phyloP scores from a whole-genome alignment of 2,329 filamentous ascomycete genomes.

The Trichoderma koningiopsis region DNA sequence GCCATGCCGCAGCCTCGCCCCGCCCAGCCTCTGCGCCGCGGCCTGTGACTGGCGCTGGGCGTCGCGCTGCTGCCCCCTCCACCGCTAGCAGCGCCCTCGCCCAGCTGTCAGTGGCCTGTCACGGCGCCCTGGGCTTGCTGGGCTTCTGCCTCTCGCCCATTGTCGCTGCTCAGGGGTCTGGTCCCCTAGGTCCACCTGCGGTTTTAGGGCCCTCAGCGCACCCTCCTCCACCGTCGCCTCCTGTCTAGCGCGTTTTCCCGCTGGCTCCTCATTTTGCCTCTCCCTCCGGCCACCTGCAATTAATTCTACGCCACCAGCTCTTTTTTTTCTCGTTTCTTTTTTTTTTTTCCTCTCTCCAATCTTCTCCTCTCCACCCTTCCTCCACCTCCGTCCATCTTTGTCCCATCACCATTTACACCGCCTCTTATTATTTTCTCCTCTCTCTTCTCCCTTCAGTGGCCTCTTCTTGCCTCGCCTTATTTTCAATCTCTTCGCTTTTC shows the following conservation, averaged over 20 bases:
- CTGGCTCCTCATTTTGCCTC: conserved; percentile 1
- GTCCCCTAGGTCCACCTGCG: conserved; percentile 9
- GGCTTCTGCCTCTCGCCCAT: not conserved
- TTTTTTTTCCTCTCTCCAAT: conserved; percentile 36
- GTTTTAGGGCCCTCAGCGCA: conserved; percentile 16
- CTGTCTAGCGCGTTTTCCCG: conserved; percentile 24
- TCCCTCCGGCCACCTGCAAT: conserved; percentile 32
- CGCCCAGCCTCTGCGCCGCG: not conserved
- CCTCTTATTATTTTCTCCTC: conserved; percentile 36
- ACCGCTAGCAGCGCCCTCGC: not conserved
- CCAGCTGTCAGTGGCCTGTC: conserved; percentile 10
- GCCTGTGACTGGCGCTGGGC: not conserved
- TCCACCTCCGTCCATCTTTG: conserved; percentile 32
- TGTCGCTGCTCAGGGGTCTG: conserved; percentile 18
- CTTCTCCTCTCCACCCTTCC: conserved; percentile 35
- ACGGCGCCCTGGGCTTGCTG: conserved; percentile 3
- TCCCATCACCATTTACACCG: conserved; percentile 36
- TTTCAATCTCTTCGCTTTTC: conserved; percentile 22
- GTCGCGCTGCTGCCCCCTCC: not conserved
- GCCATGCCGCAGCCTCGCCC: conserved; percentile 8
- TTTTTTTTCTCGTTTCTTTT: conserved; percentile 38
- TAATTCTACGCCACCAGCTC: conserved; percentile 23
- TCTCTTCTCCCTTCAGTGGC: conserved; percentile 24
- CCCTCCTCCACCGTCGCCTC: conserved; percentile 21
- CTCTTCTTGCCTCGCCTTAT: conserved; percentile 23